Percentiles rank a stretch among this genome's conserved stretches.
These are phyloP conservation scores for Nepenthes gracilis DNA, from an alignment of 148 eudicot genomes.

Conservation along the genomic window DNA sequence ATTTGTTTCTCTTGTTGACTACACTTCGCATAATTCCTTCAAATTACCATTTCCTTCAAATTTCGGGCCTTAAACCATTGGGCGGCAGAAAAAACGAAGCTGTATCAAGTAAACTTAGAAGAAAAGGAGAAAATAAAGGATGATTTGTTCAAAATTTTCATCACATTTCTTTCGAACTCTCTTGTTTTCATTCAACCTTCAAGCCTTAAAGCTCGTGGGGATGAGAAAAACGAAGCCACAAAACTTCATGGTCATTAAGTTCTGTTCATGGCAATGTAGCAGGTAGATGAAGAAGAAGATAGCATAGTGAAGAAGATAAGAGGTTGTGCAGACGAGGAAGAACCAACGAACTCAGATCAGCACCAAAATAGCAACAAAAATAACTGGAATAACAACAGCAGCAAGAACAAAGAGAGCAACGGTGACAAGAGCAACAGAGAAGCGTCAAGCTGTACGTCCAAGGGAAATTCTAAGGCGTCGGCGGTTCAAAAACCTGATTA, in stretches of 20 bases:
- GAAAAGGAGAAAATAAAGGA: too few relatives aligned
- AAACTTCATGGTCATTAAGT: too few relatives aligned
- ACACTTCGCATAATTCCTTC: too few relatives aligned
- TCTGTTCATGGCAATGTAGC: background rate
- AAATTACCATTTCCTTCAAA: too few relatives aligned
- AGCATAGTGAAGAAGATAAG: conserved; percentile 29
- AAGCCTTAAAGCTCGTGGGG: too few relatives aligned
- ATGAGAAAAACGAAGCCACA: too few relatives aligned
- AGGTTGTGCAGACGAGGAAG: conserved; percentile 38
- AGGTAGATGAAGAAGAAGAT: conserved; percentile 41
- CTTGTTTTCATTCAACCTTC: too few relatives aligned
- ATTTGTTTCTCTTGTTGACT: too few relatives aligned
- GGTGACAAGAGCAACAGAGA: conserved; percentile 23
- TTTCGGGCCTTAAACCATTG: too few relatives aligned
- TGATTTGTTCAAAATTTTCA: background rate
- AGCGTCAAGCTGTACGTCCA: conserved; percentile 39
- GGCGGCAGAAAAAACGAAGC: too few relatives aligned
- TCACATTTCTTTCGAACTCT: background rate
- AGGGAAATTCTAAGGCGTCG: conserved; percentile 14
- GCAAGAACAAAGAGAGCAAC: conserved; percentile 16
- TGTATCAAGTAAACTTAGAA: too few relatives aligned
- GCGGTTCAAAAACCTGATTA: conserved; percentile 66
- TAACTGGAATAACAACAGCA: conserved; percentile 9
- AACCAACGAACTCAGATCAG: conserved; percentile 40
- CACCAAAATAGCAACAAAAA: conserved; percentile 16